Percentiles rank a stretch among this genome's conserved stretches.
Evolutionary conservation across 1,139 yeast genomes (phyloP).

Genomic region (Komagataea norvegica): DNA sequence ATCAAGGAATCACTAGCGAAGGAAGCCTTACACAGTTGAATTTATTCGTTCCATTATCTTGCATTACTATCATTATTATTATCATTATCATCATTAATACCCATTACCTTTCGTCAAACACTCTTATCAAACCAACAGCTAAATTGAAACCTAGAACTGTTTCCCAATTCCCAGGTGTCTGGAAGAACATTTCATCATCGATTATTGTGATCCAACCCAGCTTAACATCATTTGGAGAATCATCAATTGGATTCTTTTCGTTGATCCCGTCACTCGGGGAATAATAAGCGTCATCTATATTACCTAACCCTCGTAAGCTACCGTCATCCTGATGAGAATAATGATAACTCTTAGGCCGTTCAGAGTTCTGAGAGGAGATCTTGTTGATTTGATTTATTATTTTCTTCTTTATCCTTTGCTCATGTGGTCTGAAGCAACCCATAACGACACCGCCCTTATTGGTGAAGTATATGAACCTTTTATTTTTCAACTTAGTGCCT

Average conservation of each 20-base stretch:
- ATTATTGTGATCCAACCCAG: conserved; percentile 62
- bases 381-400: conserved; percentile 32
- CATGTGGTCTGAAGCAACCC: conserved; percentile 52
- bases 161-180: conserved; percentile 46
- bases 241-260: conserved; percentile 47
- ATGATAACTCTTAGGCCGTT: neutral
- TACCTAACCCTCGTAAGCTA: neutral
- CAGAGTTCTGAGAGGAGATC: neutral
- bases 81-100: neutral
- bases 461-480: conserved; percentile 22
- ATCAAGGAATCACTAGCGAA: conserved; percentile 1
- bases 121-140: conserved; percentile 47
- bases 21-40: conserved; percentile 3
- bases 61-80: neutral
- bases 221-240: conserved; percentile 53
- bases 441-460: conserved; percentile 29
- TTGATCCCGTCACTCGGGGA: conserved; percentile 55
- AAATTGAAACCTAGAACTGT: conserved; percentile 48
- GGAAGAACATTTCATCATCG: conserved; percentile 36
- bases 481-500: conserved; percentile 17
- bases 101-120: conserved; percentile 23
- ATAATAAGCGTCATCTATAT: conserved; percentile 31
- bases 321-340: conserved; percentile 10
- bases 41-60: neutral
- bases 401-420: conserved; percentile 39